Percentiles rank a stretch among this genome's conserved stretches.
phyloP scores from a whole-genome alignment of 495 filamentous ascomycete genomes.

The Podospora tetraspora region DNA sequence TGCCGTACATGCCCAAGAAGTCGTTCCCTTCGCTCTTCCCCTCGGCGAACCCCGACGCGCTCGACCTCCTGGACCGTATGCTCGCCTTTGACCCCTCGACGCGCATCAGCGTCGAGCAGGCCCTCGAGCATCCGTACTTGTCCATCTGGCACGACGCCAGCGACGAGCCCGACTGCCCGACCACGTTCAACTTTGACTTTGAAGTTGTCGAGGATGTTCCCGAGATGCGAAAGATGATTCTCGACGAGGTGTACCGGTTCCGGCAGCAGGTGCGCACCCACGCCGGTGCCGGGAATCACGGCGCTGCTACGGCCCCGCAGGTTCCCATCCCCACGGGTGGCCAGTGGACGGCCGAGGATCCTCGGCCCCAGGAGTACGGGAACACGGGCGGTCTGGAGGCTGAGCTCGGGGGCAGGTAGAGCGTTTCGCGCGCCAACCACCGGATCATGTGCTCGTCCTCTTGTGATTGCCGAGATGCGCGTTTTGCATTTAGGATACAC shows the following conservation, averaged over 20 bases:
- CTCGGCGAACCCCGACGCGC: slow-evolving; percentile 90
- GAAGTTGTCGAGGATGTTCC: slow-evolving; percentile 87
- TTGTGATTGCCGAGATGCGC: not conserved
- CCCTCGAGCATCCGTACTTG: slow-evolving; percentile 92
- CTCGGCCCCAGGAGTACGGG: slow-evolving; percentile 76
- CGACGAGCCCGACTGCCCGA: slow-evolving; percentile 89
- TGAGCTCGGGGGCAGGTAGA: slow-evolving; percentile 61
- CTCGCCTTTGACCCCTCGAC: slow-evolving; percentile 91
- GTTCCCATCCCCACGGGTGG: slow-evolving; percentile 71
- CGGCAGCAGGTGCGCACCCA: slow-evolving; percentile 65
- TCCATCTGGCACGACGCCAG: slow-evolving; percentile 97
- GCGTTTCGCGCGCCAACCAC: not conserved
- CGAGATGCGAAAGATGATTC: slow-evolving; percentile 96
- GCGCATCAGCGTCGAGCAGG: slow-evolving; percentile 87
- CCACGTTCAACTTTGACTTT: slow-evolving; percentile 96
- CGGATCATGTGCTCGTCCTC: not conserved
- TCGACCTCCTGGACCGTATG: slow-evolving; percentile 94
- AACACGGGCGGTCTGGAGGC: slow-evolving; percentile 66
- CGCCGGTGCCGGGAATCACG: slow-evolving; percentile 37
- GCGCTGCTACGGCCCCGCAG: slow-evolving; percentile 28
- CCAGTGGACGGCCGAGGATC: slow-evolving; percentile 76
- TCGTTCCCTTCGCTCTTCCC: slow-evolving; percentile 84
- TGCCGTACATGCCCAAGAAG: slow-evolving; percentile 93
- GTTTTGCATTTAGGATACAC: not conserved
- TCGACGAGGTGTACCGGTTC: slow-evolving; percentile 85